These are phyloP conservation scores for Apocynum venetum DNA, from an alignment of 257 asterid genomes.

Conservation along the genomic window DNA sequence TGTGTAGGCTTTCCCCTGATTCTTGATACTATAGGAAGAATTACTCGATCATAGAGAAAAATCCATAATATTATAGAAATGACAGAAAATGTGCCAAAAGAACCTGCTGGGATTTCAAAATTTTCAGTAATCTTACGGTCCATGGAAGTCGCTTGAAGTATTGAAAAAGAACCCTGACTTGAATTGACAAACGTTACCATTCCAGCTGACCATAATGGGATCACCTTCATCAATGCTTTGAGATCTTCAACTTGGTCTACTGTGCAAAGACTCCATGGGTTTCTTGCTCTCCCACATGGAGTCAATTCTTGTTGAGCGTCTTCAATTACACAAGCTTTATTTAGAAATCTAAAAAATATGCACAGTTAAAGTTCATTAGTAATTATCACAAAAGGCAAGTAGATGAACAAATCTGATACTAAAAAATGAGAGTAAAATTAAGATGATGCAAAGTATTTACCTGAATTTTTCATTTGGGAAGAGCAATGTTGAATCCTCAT, in stretches of 20 bases:
- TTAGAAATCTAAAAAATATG: conserved; percentile 37
- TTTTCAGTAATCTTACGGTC: conserved; percentile 39
- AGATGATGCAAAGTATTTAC: conserved; percentile 12
- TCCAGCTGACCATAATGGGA: conserved; percentile 78
- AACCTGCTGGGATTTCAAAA: conserved; percentile 30
- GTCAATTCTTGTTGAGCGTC: conserved; percentile 39
- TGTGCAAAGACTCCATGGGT: conserved; percentile 68
- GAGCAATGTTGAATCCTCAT: conserved; percentile 27
- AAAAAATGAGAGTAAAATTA: not conserved
- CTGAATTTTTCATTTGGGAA: conserved; percentile 51
- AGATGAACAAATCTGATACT: not conserved
- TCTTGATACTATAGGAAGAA: not conserved
- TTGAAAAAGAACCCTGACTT: conserved; percentile 56
- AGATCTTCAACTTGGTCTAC: conserved; percentile 76
- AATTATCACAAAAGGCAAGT: not conserved
- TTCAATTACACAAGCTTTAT: conserved; percentile 49
- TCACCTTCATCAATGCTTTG: conserved; percentile 47
- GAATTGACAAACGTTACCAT: conserved; percentile 43
- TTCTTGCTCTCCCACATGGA: conserved; percentile 35
- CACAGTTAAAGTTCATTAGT: not conserved
- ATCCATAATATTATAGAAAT: not conserved
- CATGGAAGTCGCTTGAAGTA: conserved; percentile 70
- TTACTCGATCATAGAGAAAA: not conserved
- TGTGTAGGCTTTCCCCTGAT: not conserved
- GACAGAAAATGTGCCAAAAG: not conserved